phyloP scores from a whole-genome alignment of 2,329 filamentous ascomycete genomes.

The Echinosphaeria canescens region DNA sequence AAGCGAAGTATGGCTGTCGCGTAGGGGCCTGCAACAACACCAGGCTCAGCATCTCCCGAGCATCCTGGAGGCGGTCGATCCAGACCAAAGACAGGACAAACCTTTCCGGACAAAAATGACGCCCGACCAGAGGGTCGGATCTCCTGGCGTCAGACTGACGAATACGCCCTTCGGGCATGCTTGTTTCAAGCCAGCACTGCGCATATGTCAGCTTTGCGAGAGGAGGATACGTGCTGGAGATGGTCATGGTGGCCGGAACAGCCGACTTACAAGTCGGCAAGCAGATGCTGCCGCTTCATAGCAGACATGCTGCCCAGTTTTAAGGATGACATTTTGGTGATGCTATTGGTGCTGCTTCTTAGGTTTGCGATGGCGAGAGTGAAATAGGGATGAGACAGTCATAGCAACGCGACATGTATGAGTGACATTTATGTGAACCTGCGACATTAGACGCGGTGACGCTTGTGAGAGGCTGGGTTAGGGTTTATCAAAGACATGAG shows the following conservation, averaged over 20 bases:
- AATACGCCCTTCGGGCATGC: constrained; percentile 75
- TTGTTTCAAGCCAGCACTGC: constrained; percentile 59
- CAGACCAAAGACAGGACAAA: constrained; percentile 14
- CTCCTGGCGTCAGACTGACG: constrained; percentile 61
- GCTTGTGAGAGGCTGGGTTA: too few relatives aligned
- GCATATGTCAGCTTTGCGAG: too few relatives aligned
- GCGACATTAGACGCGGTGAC: too few relatives aligned
- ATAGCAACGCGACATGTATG: too few relatives aligned
- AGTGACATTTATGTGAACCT: too few relatives aligned
- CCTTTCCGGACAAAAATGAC: constrained; percentile 81
- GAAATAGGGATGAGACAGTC: too few relatives aligned
- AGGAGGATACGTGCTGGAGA: too few relatives aligned
- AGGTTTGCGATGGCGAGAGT: too few relatives aligned
- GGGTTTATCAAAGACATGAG: too few relatives aligned
- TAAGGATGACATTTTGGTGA: constrained; percentile 17
- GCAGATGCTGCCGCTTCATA: constrained; percentile 52
- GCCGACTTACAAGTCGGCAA: constrained; percentile 65
- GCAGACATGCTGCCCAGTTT: constrained; percentile 25
- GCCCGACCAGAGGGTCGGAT: constrained; percentile 71
- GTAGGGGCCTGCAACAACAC: constrained; percentile 82
- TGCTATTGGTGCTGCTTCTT: constrained; percentile 1
- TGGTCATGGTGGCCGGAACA: too few relatives aligned
- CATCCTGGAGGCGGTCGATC: too few relatives aligned
- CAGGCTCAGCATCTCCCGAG: too few relatives aligned
- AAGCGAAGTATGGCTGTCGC: constrained; percentile 73